Percentiles rank a stretch among this genome's conserved stretches.
These are phyloP conservation scores for Huiozyma sinensis DNA, from an alignment of 805 yeast species.

Conservation along the genomic window DNA sequence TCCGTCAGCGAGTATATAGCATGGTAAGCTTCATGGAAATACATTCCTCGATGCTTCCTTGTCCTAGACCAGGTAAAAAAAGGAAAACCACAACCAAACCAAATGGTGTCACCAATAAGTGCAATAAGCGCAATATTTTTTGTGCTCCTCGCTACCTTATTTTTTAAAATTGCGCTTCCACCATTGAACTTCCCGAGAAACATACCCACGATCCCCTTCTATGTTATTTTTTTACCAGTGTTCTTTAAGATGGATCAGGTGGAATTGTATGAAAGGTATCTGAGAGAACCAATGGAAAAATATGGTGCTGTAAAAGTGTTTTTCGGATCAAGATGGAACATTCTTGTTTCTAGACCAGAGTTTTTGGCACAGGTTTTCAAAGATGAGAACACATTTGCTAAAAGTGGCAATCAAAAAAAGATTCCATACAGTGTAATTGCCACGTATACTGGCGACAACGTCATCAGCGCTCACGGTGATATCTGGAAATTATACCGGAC, in stretches of 20 bases:
- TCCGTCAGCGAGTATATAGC: too few species aligned
- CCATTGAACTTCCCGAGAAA: constrained; percentile 41
- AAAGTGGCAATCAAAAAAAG: constrained; percentile 51
- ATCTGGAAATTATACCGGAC: constrained; percentile 41
- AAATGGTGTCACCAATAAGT: too few species aligned
- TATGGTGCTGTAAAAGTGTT: constrained; percentile 50
- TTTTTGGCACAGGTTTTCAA: constrained; percentile 36
- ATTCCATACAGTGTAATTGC: constrained; percentile 46
- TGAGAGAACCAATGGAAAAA: constrained; percentile 36
- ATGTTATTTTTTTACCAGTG: constrained; percentile 40
- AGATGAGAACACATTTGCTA: constrained; percentile 41
- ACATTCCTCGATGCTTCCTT: too few species aligned
- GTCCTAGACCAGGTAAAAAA: too few species aligned
- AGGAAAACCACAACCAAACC: too few species aligned
- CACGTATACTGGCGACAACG: constrained; percentile 48
- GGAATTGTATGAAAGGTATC: constrained; percentile 34
- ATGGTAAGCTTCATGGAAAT: too few species aligned
- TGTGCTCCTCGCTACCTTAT: not conserved
- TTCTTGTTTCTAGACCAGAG: constrained; percentile 40
- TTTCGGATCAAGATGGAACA: constrained; percentile 54
- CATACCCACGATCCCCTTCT: constrained; percentile 54
- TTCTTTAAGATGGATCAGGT: constrained; percentile 38
- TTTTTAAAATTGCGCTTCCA: constrained; percentile 28
- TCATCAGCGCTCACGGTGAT: constrained; percentile 47
- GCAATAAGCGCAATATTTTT: not conserved